Evolutionary conservation across 805 yeast genomes (phyloP), one percentile per base, ranked within the genome.

Genomic region (Yamadazyma takamatsuzukensis): DNA sequence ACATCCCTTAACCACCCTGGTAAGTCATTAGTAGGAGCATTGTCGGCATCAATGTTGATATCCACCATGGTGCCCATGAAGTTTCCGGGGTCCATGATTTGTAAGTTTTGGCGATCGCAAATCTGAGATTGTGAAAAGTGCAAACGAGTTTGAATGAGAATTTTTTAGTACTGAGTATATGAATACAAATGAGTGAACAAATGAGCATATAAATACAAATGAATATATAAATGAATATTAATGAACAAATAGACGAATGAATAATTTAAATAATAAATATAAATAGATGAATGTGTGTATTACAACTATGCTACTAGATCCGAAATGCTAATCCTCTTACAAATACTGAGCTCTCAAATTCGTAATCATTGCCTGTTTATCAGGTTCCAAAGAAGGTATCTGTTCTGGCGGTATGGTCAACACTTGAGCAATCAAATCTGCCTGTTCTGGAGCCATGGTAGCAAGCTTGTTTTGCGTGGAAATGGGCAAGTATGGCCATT

Each of bases 321-420:
- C n/a, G n/a, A n/a, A n/a, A n/a, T n/a, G n/a, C n/a, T n/a, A n/a
- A n/a, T n/a, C n/a, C 15, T 14, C 12, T 33, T 43, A 61, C 34
- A 74, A 46, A 49, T 79, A 79, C 47, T 79, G 83, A 9, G 70
- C 56, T 41, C 77, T 63, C 30, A 80, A 60, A 37, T 69, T 70
- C 27, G 65, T 64, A 14, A 80, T 79, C 78, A 78, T 74, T 22
- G 62, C 47, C 39, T 70, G 70, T 47, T 74, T 72, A 30, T 72
- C 76, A 9, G 65, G 65, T 2, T 78, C 78, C 35, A 75, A 57
- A 9, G 61, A 54, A 24, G 62, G 59, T 27, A 75, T 63, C 44
- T 75, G 80, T 22, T 70, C 74, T 4, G 65, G 65, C 0, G 76
- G 63, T 41, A 75, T 55, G 29, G 68, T 58, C 39, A 75, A 59